Base-by-base conservation (phyloP, 441 rosid species). In the Gossypium trilobum region DNA sequence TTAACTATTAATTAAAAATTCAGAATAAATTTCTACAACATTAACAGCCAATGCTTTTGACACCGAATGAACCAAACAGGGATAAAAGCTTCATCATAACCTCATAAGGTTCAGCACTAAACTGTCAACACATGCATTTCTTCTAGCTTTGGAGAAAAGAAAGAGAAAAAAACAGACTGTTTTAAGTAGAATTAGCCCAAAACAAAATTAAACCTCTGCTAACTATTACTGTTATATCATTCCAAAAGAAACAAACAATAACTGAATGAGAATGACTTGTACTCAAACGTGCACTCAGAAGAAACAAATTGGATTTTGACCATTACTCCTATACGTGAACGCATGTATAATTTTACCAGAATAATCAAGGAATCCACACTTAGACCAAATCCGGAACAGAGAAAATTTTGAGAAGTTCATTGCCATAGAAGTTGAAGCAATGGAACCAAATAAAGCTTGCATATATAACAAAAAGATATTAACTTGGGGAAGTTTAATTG, bases 401-500 rank as follows among this genome's bases (percentile, higher is more conserved):
- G 59, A 46, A 42, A 4, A 10, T 17, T 69, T 55, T 54, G 62
- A 54, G 62, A 54, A 22, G 39, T 29, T 25, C 46, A 44, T 25
- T 44, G 16, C 19, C 23, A 58, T 25, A 33, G 27, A 29, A 31
- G 20, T 69, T 50, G 56, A 33, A 69, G 33, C 13, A 33, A 36
- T 69, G 67, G 44, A 58, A 46, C 25, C 46, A 51, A 73, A 44
- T 31, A 36, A 39, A 23, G 19, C 22, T 51, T 27, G 23, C 46
- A 58, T 29, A 19, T 17, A 8, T 8, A 64, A 39, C 25, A 55
- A 74, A n/a, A 48, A 79, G 57, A 59, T 19, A 65, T 71, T 20
- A 66, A 59, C 42, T 59, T n/a, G 11, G 65, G 17, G 51, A 25
- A 66, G 50, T 72, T 29, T 22, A 61, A 72, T 13, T 8, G 42